phyloP scores from a whole-genome alignment of 352 stramenopile genomes.

The Phytophthora pisi region DNA sequence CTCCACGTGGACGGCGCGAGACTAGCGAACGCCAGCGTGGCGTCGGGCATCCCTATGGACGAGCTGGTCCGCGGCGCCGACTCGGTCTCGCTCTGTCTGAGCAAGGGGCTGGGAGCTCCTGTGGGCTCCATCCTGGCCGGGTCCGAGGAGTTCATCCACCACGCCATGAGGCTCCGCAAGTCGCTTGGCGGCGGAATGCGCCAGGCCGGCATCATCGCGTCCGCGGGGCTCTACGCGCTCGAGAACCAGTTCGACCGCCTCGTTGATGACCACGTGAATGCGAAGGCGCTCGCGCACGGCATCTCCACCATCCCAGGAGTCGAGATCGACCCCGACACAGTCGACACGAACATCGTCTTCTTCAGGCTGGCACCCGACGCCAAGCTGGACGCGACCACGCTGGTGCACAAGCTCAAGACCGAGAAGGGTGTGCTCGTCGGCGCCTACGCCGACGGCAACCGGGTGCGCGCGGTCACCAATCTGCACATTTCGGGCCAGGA shows the following conservation, averaged over 20 bases:
- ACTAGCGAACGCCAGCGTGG: conserved; percentile 95
- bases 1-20: conserved; percentile 96
- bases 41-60: conserved; percentile 63
- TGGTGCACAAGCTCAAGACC: conserved; percentile 61
- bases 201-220: conserved; percentile 94
- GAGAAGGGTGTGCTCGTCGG: conserved; percentile 79
- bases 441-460: conserved; percentile 64
- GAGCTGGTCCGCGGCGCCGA: conserved; percentile 87
- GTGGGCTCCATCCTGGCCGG: conserved; percentile 95
- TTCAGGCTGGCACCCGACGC: conserved; percentile 63
- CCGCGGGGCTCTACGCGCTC: conserved; percentile 92
- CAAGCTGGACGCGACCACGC: conserved; percentile 58
- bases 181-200: conserved; percentile 97
- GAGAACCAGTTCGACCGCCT: conserved; percentile 88
- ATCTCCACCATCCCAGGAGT: conserved; percentile 74
- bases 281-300: conserved; percentile 66
- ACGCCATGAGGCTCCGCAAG: conserved; percentile 94
- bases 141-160: conserved; percentile 85
- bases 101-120: conserved; percentile 95
- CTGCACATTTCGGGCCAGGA: conserved; percentile 72
- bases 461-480: conserved; percentile 76
- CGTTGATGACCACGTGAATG: conserved; percentile 82
- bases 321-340: conserved; percentile 52
- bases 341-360: conserved; percentile 93
- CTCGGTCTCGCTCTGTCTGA: conserved; percentile 95